Base-by-base conservation (phyloP, 208 protist genomes). In the Herpetomonas samuelpessoai region DNA sequence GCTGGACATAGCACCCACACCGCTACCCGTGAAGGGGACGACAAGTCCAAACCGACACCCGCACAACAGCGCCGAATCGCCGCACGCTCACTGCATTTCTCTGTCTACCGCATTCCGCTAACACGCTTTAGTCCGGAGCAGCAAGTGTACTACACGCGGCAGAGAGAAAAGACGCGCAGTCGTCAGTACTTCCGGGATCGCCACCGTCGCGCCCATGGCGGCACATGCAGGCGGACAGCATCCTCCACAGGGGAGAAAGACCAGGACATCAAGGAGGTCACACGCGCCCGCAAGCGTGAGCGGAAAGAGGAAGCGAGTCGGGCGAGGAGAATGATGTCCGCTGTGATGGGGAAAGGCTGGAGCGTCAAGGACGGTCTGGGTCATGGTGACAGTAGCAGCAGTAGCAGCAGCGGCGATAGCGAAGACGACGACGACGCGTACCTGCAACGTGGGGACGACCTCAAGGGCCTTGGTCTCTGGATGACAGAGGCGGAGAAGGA, bases 31-130 rank as follows among this genome's bases (percentile, higher is more conserved):
- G n/a, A 48, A 19, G 44, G 44, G 16, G 10, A 48, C 44, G 9
- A 6, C 44, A 10, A 24, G 4, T 48, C 44, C 9, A n/a, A n/a
- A n/a, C n/a, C n/a, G n/a, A n/a, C n/a, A n/a, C 16, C 44, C 44
- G 3, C 12, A 22, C 16, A 48, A 19, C 44, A 22, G 44, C 44
- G 44, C 44, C 12, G 16, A 10, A 19, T 48, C 44, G 73, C 61
- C n/a, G 63, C 66, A 14, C 68, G 74, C 19, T 69, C 68, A 25
- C 30, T 88, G 21, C 68, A 77, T 57, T 86, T 91, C 54, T 74
- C 74, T n/a, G 77, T 83, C 49, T 91, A 86, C 41, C 79, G 81
- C 28, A 64, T 91, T 27, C 76, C 84, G 16, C 69, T 87, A 27
- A 78, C 25, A 25, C 74, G 62, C 39, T 87, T 87, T 58, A 21